phyloP scores from a whole-genome alignment of 2,329 filamentous ascomycete species.

The Beauveria scarabaeidicola region DNA sequence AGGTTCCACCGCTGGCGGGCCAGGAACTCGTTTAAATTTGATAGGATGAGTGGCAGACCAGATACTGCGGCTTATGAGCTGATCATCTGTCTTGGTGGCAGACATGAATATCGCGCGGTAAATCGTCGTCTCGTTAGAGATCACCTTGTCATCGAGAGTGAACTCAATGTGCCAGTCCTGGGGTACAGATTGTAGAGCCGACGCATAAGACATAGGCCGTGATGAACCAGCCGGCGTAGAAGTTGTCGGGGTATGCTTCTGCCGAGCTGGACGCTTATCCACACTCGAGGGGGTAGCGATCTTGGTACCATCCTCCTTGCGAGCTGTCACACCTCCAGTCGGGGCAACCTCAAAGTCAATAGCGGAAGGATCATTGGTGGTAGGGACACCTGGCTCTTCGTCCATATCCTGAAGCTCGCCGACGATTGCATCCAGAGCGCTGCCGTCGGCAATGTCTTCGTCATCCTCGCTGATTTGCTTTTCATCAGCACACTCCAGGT shows the following conservation, averaged over 20 bases:
- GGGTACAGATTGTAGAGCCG: constrained; percentile 68
- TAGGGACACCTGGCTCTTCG: constrained; percentile 38
- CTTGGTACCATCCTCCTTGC: constrained; percentile 83
- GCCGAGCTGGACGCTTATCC: constrained; percentile 29
- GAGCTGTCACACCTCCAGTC: constrained; percentile 79
- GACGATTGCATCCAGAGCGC: constrained; percentile 76
- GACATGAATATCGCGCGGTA: constrained; percentile 83
- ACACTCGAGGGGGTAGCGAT: constrained; percentile 71
- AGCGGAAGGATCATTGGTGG: constrained; percentile 59
- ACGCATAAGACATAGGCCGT: constrained; percentile 71
- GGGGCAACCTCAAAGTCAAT: constrained; percentile 86
- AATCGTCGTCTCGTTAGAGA: constrained; percentile 88
- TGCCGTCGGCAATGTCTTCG: constrained; percentile 55
- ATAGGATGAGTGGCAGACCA: constrained; percentile 89
- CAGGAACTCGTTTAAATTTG: constrained; percentile 79
- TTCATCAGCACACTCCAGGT: constrained; percentile 89
- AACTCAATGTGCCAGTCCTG: constrained; percentile 99
- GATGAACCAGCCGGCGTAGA: constrained; percentile 48
- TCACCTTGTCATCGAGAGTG: constrained; percentile 71
- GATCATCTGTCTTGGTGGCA: constrained; percentile 46
- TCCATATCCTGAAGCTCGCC: constrained; percentile 82
- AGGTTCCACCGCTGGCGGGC: constrained; percentile 69
- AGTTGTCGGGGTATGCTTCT: constrained; percentile 32
- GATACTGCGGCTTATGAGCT: constrained; percentile 59
- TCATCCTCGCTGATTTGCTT: constrained; percentile 71